A percentile compares a stretch with the other conserved stretches of the same genome.
These are phyloP conservation scores for Cylindricascospora bacillispora DNA, from an alignment of 1,139 yeast genomes.

Conservation along the genomic window DNA sequence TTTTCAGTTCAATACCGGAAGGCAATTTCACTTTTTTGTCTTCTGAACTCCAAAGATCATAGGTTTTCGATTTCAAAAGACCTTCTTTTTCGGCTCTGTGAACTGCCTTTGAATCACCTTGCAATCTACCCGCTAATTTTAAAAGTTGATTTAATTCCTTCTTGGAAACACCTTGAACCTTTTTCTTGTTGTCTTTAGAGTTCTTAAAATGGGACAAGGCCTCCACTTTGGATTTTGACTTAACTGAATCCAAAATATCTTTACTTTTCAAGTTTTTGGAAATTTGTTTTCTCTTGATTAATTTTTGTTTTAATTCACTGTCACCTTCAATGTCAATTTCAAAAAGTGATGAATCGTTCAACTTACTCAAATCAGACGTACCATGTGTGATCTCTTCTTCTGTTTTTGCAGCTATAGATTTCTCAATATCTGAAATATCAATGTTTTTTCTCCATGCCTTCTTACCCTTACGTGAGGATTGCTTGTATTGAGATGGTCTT, in stretches of 20 bases:
- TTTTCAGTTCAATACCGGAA: slow-evolving; percentile 19
- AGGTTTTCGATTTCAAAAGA: slow-evolving; percentile 35
- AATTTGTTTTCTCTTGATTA: slow-evolving; percentile 30
- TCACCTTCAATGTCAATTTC: slow-evolving; percentile 65
- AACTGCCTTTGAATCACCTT: slow-evolving; percentile 40
- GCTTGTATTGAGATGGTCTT: slow-evolving; percentile 38
- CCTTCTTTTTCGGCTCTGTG: slow-evolving; percentile 54
- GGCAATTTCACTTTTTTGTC: slow-evolving; percentile 14
- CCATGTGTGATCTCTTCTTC: slow-evolving; percentile 62
- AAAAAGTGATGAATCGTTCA: slow-evolving; percentile 41
- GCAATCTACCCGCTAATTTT: slow-evolving; percentile 65
- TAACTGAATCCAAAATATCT: slow-evolving; percentile 49
- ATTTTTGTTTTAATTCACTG: slow-evolving; percentile 30
- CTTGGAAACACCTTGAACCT: slow-evolving; percentile 51
- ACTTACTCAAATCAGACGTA: slow-evolving; percentile 28
- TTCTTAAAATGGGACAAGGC: slow-evolving; percentile 37
- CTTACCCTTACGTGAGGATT: slow-evolving; percentile 82
- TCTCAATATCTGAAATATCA: slow-evolving; percentile 67
- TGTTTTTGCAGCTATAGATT: slow-evolving; percentile 53
- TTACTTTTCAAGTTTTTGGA: slow-evolving; percentile 48
- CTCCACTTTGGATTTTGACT: slow-evolving; percentile 64
- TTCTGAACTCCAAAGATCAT: slow-evolving; percentile 57
- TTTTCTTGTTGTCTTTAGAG: slow-evolving; percentile 24
- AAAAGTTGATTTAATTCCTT: slow-evolving; percentile 58
- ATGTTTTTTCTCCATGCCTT: slow-evolving; percentile 94